These are phyloP conservation scores for Mucuna pruriens DNA, from an alignment of 306 rosid genomes.

Conservation along the genomic window DNA sequence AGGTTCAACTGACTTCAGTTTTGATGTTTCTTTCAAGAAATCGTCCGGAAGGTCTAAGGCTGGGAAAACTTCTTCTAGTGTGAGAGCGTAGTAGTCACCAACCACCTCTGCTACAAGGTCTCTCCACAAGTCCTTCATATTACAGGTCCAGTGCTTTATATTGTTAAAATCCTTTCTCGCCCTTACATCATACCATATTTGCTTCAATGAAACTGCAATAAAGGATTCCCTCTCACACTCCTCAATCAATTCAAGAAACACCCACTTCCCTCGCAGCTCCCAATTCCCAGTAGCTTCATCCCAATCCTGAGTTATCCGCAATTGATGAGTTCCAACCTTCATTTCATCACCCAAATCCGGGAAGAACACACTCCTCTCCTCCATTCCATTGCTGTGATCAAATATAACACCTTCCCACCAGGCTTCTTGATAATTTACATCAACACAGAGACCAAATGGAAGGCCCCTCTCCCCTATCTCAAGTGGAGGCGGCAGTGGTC, in stretches of 20 bases:
- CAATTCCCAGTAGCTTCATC: constrained; percentile 61
- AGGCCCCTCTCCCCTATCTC: constrained; percentile 42
- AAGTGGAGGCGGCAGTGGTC: constrained; percentile 66
- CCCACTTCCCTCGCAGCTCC: constrained; percentile 77
- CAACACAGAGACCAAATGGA: constrained; percentile 75
- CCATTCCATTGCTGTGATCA: constrained; percentile 58
- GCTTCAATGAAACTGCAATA: constrained; percentile 70
- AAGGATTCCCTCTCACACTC: constrained; percentile 51
- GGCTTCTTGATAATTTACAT: constrained; percentile 66
- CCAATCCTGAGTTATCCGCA: constrained; percentile 82
- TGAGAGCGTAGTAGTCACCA: constrained; percentile 52
- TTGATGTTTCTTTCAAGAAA: constrained; percentile 36
- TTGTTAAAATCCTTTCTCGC: constrained; percentile 49
- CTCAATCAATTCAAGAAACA: constrained; percentile 71
- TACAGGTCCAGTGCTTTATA: constrained; percentile 72
- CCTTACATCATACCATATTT: constrained; percentile 81
- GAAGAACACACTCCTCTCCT: constrained; percentile 70
- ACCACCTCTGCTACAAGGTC: constrained; percentile 58
- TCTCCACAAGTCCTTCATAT: constrained; percentile 67
- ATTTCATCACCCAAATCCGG: constrained; percentile 89
- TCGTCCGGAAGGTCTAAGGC: constrained; percentile 39
- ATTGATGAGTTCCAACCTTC: constrained; percentile 37
- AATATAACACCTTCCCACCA: constrained; percentile 98
- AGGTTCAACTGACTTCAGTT: constrained; percentile 38
- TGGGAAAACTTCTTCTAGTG: constrained; percentile 44